Evolutionary conservation across 352 stramenopile species (phyloP).

Genomic region (Phytopythium mirpurense): DNA sequence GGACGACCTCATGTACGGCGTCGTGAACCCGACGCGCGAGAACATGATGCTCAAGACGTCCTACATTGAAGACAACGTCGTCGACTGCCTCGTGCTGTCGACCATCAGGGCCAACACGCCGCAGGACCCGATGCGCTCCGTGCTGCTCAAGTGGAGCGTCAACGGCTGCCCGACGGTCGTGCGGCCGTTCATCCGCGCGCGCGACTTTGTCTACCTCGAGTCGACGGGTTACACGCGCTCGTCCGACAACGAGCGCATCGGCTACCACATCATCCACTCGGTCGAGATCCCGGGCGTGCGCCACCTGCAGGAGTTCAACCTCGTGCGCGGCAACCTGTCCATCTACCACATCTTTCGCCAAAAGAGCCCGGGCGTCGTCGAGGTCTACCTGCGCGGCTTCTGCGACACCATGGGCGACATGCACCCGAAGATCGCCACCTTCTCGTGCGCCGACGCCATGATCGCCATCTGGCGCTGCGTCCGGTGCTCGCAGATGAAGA

Average conservation of each 20-base stretch:
- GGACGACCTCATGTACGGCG: constrained; percentile 14
- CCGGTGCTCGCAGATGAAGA: constrained; percentile 15
- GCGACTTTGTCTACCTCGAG: constrained; percentile 12
- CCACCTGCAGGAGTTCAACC: constrained; percentile 7
- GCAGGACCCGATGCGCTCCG: constrained; percentile 11
- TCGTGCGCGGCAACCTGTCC: constrained; percentile 10
- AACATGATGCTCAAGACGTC: constrained; percentile 16
- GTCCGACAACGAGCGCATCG: constrained; percentile 8
- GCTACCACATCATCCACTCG: constrained; percentile 14
- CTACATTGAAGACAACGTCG: constrained; percentile 14
- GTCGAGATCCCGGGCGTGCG: constrained; percentile 8
- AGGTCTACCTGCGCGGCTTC: constrained; percentile 12
- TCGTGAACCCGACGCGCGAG: constrained; percentile 11
- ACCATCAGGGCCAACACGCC: constrained; percentile 17
- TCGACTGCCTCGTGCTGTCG: constrained; percentile 10
- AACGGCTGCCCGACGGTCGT: constrained; percentile 8
- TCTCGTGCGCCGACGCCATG: constrained; percentile 13
- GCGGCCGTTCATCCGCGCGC: constrained; percentile 1
- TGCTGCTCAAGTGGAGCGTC: constrained; percentile 16
- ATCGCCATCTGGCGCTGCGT: constrained; percentile 8
- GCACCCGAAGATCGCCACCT: constrained; percentile 8
- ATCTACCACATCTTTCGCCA: constrained; percentile 12
- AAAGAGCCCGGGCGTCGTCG: constrained; percentile 6
- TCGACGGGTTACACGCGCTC: constrained; percentile 10
- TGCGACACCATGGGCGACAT: constrained; percentile 10